phyloP scores from a whole-genome alignment of 495 filamentous ascomycete species.

The Pyrenula aspistea region DNA sequence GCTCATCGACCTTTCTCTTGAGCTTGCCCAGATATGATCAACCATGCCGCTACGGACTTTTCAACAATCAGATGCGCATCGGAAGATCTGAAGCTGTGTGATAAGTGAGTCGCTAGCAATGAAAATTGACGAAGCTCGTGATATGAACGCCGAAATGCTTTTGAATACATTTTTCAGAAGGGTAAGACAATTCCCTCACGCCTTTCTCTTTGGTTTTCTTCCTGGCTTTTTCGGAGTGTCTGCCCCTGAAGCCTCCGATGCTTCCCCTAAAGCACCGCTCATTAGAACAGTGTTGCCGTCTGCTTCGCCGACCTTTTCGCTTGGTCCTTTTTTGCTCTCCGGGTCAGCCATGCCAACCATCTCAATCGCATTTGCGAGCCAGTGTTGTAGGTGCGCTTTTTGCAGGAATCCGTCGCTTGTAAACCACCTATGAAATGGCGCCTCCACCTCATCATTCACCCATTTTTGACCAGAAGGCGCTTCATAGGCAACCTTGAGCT shows the following conservation, averaged over 20 bases:
- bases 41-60: too few species aligned
- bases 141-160: too few species aligned
- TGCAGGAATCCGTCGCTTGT: slow-evolving; percentile 71
- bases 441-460: slow-evolving; percentile 40
- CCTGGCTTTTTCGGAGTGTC: neutral
- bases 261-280: neutral
- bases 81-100: too few species aligned
- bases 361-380: slow-evolving; percentile 60
- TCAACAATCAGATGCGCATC: too few species aligned
- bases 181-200: too few species aligned
- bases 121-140: too few species aligned
- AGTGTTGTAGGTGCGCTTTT: slow-evolving; percentile 68
- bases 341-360: slow-evolving; percentile 57
- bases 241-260: neutral
- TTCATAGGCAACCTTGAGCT: slow-evolving; percentile 49
- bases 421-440: slow-evolving; percentile 80
- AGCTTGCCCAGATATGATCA: too few species aligned
- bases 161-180: too few species aligned
- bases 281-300: neutral
- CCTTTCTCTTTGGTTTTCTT: neutral
- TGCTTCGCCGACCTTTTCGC: slow-evolving; percentile 2
- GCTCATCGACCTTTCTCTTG: too few species aligned
- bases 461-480: slow-evolving; percentile 30
- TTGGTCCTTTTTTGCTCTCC: slow-evolving; percentile 26
- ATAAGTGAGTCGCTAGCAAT: too few species aligned